Evolutionary conservation across 305 asterid species (phyloP).

Genomic region (Fraxinus xanthoxyloides): DNA sequence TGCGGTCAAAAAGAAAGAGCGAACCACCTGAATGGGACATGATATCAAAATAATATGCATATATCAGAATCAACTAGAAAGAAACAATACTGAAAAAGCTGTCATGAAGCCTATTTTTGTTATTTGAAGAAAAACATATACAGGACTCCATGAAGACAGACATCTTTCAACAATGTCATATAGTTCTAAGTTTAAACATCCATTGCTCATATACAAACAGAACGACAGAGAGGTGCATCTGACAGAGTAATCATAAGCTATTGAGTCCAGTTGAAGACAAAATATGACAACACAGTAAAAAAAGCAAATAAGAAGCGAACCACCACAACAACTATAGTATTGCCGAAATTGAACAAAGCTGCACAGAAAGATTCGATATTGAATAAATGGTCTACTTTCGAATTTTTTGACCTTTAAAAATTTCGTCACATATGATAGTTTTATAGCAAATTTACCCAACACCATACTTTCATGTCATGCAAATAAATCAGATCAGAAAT

Average conservation of each 20-base stretch:
- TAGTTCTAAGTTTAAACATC: background rate
- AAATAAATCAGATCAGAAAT: background rate
- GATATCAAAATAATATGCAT: conserved; percentile 15
- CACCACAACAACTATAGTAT: background rate
- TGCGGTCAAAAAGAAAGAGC: conserved; percentile 94
- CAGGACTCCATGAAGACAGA: background rate
- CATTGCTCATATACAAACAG: conserved; percentile 1
- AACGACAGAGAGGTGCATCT: background rate
- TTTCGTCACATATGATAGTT: background rate
- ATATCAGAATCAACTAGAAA: background rate
- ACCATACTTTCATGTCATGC: background rate
- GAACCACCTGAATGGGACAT: conserved; percentile 70
- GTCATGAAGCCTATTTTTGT: background rate
- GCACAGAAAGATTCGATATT: background rate
- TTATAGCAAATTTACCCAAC: background rate
- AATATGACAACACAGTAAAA: background rate
- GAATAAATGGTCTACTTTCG: background rate
- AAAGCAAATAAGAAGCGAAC: background rate
- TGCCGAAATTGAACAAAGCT: background rate
- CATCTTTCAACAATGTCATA: background rate
- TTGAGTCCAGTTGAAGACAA: background rate
- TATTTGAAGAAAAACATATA: background rate
- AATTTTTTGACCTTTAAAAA: background rate
- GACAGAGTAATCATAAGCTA: background rate
- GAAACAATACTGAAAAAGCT: background rate